phyloP scores from a whole-genome alignment of 805 yeast species.

The Maudiozyma bulderi region DNA sequence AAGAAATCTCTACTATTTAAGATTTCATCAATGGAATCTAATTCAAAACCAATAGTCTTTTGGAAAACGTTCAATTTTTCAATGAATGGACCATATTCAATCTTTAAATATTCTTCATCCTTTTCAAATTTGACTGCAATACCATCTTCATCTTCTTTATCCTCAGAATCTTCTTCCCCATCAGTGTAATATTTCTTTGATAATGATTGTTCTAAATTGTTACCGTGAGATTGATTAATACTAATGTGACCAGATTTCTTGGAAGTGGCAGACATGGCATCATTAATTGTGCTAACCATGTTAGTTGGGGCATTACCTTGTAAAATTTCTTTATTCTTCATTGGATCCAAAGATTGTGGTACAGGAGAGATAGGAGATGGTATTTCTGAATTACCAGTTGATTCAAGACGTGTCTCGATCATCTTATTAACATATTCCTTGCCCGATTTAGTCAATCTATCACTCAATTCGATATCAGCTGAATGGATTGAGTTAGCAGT shows the following conservation, averaged over 20 bases:
- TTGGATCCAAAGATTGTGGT: neutral
- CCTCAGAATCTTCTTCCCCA: constrained; percentile 29
- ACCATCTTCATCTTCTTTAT: constrained; percentile 14
- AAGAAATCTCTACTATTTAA: constrained; percentile 16
- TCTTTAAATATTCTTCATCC: constrained; percentile 24
- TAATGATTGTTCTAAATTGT: constrained; percentile 8
- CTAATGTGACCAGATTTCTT: neutral
- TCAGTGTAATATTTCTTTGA: constrained; percentile 33
- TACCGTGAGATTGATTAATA: neutral
- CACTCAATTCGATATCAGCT: constrained; percentile 20
- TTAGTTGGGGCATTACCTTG: neutral
- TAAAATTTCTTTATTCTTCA: neutral
- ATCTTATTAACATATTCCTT: constrained; percentile 24
- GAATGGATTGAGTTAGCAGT: constrained; percentile 18
- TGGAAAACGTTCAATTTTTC: constrained; percentile 42
- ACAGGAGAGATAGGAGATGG: constrained; percentile 4
- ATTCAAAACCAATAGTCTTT: constrained; percentile 40
- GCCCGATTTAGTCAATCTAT: constrained; percentile 26
- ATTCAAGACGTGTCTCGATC: constrained; percentile 19
- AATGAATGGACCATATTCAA: constrained; percentile 32
- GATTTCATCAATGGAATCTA: constrained; percentile 39
- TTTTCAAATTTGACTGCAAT: constrained; percentile 18
- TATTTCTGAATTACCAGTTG: neutral
- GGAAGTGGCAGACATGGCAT: neutral
- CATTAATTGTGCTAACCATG: constrained; percentile 1